phyloP scores from a whole-genome alignment of 2,329 filamentous ascomycete species.

The Aspergillus puulaauensis region DNA sequence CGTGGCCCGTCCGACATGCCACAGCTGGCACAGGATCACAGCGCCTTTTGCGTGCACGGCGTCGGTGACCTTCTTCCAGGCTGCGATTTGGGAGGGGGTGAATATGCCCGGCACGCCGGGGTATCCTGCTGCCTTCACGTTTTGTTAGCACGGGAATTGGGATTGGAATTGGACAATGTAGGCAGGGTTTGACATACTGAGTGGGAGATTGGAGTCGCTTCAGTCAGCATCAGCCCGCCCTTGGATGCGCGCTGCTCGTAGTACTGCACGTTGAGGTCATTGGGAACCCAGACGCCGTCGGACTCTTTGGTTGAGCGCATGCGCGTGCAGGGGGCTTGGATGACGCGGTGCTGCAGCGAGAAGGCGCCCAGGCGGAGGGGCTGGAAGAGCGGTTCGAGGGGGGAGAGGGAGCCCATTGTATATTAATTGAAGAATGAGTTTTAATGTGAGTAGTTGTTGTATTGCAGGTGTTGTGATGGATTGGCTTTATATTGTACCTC shows the following conservation, averaged over 20 bases:
- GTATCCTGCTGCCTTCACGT: constrained; percentile 25
- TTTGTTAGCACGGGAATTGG: too few species aligned
- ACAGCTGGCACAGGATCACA: constrained; percentile 35
- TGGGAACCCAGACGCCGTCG: constrained; percentile 31
- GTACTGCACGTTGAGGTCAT: constrained; percentile 30
- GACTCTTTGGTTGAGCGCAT: constrained; percentile 29
- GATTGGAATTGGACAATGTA: too few species aligned
- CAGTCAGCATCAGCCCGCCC: constrained; percentile 35
- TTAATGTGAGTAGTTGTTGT: not conserved
- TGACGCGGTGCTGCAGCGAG: constrained; percentile 25
- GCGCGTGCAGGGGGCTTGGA: constrained; percentile 28
- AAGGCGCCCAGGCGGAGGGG: constrained; percentile 34
- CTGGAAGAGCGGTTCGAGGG: constrained; percentile 29
- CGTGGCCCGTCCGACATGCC: constrained; percentile 39
- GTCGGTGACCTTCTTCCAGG: constrained; percentile 34
- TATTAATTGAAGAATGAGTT: not conserved
- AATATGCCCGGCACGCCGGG: constrained; percentile 33
- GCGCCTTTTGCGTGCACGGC: constrained; percentile 33
- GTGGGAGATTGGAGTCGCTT: constrained; percentile 29
- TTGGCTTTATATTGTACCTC: not conserved
- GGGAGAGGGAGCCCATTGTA: constrained; percentile 25
- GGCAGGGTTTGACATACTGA: too few species aligned
- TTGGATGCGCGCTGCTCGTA: constrained; percentile 33
- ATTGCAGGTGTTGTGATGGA: too few species aligned
- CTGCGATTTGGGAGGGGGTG: constrained; percentile 28